Conservation (phyloP, 768 basidiomycete species). For the Amanita pseudoporphyria region DNA sequence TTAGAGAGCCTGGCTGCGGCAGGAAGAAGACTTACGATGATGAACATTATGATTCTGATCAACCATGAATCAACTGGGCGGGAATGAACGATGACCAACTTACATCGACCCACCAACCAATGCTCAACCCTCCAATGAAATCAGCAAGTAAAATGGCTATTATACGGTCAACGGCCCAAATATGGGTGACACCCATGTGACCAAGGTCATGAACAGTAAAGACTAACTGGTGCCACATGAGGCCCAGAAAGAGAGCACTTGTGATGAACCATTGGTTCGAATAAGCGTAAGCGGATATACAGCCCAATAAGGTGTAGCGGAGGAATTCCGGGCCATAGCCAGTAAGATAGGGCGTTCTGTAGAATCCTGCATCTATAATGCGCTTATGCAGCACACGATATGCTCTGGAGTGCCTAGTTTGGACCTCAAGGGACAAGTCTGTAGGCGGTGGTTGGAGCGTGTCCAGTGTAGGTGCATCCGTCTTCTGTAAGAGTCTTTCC, state of each 20-base stretch:
- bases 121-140: conserved; percentile 85
- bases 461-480: conserved; percentile 29
- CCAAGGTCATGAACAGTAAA: conserved; percentile 94
- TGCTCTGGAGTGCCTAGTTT: conserved; percentile 62
- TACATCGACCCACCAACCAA: conserved; percentile 98
- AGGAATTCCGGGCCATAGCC: conserved; percentile 86
- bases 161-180: conserved; percentile 73
- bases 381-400: conserved; percentile 74
- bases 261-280: conserved; percentile 51
- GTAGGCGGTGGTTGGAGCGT: conserved; percentile 46
- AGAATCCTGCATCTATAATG: conserved; percentile 72
- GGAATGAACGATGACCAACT: conserved; percentile 24
- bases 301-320: conserved; percentile 65
- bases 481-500: conserved; percentile 15
- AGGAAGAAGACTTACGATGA: conserved; percentile 57
- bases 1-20: conserved; percentile 8
- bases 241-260: conserved; percentile 76
- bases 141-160: conserved; percentile 75
- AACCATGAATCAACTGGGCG: neutral
- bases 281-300: conserved; percentile 53
- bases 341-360: conserved; percentile 70
- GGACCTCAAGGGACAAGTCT: conserved; percentile 42
- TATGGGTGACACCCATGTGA: conserved; percentile 87
- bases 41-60: conserved; percentile 88
- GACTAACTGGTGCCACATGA: conserved; percentile 92